Percentiles rank a stretch among this genome's conserved stretches.
Evolutionary conservation across 306 rosid species (phyloP).

Genomic region (Quercus gilva): DNA sequence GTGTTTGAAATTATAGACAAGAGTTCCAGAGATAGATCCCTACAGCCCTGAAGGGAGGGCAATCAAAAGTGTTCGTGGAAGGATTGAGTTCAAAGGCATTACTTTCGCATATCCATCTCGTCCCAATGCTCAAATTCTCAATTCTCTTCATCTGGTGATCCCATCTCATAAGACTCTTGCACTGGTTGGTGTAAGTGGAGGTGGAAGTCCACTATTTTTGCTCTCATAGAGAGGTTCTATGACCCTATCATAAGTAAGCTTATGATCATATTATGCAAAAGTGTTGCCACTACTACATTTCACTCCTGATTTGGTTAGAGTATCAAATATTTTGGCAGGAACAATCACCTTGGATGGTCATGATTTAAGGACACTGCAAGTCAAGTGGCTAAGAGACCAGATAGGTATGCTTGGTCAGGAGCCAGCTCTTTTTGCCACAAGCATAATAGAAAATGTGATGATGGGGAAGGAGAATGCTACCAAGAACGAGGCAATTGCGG

Average conservation of each 20-base stretch:
- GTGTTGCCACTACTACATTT: background rate
- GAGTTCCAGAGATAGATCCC: constrained; percentile 85
- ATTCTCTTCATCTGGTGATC: constrained; percentile 57
- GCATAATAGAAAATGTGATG: constrained; percentile 76
- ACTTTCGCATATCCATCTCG: constrained; percentile 78
- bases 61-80: constrained; percentile 53
- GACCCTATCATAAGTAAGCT: constrained; percentile 66
- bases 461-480: constrained; percentile 88
- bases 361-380: constrained; percentile 72
- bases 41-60: constrained; percentile 58
- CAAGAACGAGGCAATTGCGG: constrained; percentile 71
- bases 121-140: constrained; percentile 54
- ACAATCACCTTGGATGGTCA: constrained; percentile 69
- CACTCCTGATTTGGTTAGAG: constrained; percentile 7
- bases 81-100: constrained; percentile 68
- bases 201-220: constrained; percentile 86
- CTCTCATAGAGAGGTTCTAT: constrained; percentile 87
- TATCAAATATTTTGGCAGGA: constrained; percentile 46
- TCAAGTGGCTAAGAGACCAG: constrained; percentile 81
- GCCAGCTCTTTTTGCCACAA: constrained; percentile 79
- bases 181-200: constrained; percentile 90
- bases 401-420: constrained; percentile 95
- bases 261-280: background rate
- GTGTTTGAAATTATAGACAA: constrained; percentile 69
- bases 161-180: constrained; percentile 73